Percentiles rank a stretch among this genome's conserved stretches.
phyloP scores from a whole-genome alignment of 805 yeast species.

The Allodekkera sacchari region DNA sequence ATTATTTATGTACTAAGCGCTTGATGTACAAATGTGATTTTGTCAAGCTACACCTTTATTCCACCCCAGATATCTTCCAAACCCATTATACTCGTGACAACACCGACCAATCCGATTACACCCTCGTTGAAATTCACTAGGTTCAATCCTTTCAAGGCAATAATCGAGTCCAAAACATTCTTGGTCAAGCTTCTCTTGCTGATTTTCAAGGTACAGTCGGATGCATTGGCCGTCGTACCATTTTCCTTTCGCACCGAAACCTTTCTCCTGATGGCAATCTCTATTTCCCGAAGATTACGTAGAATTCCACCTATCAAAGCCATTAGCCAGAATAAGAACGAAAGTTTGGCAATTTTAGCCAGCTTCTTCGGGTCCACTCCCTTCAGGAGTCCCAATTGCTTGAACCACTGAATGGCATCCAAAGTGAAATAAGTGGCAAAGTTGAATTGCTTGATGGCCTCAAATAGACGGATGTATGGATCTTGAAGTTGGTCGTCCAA shows the following conservation, averaged over 20 bases:
- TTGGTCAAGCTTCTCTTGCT: conserved; percentile 61
- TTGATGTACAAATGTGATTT: too few species aligned
- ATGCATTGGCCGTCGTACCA: conserved; percentile 19
- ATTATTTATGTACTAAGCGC: too few species aligned
- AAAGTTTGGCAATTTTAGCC: conserved; percentile 41
- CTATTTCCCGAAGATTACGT: conserved; percentile 47
- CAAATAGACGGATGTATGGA: conserved; percentile 40
- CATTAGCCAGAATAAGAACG: conserved; percentile 69
- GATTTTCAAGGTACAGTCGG: conserved; percentile 29
- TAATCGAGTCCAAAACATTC: conserved; percentile 67
- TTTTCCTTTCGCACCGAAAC: conserved; percentile 24
- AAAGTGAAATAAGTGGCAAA: conserved; percentile 55
- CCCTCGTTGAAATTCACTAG: conserved; percentile 65
- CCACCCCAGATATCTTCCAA: conserved; percentile 71
- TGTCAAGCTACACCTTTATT: too few species aligned
- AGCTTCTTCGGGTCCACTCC: conserved; percentile 8
- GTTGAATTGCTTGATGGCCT: conserved; percentile 49
- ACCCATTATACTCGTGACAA: conserved; percentile 72
- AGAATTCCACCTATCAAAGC: conserved; percentile 58
- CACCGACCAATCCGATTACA: conserved; percentile 75
- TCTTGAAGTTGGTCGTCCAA: conserved; percentile 65
- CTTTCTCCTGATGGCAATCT: conserved; percentile 32
- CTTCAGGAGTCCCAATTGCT: conserved; percentile 49
- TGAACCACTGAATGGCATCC: conserved; percentile 57
- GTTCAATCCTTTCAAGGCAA: conserved; percentile 64